Evolutionary conservation across 108 stramenopile species (phyloP).

Genomic region (Nitzschia putrida): DNA sequence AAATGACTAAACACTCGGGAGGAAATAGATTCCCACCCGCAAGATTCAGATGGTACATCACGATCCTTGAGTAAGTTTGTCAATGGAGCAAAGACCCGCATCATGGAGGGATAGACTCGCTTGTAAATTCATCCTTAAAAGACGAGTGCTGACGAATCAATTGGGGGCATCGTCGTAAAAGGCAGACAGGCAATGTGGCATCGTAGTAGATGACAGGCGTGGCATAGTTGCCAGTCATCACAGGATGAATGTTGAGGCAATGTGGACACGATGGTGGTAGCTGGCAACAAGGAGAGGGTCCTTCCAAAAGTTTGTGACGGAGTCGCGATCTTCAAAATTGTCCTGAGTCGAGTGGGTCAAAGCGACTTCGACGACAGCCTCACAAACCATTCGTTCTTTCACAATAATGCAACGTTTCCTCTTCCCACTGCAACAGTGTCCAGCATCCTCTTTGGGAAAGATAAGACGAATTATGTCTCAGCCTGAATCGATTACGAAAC

Average conservation of each 20-base stretch:
- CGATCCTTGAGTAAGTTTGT: conserved; percentile 1
- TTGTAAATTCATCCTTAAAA: too few species aligned
- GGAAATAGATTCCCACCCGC: conserved; percentile 10
- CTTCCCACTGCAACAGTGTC: background rate
- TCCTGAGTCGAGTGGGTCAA: too few species aligned
- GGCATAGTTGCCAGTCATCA: too few species aligned
- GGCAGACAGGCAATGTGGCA: too few species aligned
- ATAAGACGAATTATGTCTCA: background rate
- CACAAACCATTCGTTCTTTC: background rate
- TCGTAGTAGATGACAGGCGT: too few species aligned
- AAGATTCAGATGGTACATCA: background rate
- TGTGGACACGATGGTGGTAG: too few species aligned
- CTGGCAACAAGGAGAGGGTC: too few species aligned
- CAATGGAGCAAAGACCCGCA: conserved; percentile 23
- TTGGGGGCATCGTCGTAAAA: too few species aligned
- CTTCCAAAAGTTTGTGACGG: too few species aligned
- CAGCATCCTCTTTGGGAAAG: background rate
- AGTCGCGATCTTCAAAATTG: too few species aligned
- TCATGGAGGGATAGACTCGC: conserved; percentile 28
- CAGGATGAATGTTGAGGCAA: too few species aligned
- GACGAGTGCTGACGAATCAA: too few species aligned
- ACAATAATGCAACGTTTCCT: background rate
- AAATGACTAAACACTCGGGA: conserved; percentile 37
- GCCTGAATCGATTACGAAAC: conserved; percentile 1
- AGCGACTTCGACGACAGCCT: background rate